These are phyloP conservation scores for Claviceps sp. DNA, from an alignment of 2,329 filamentous ascomycete species.

Conservation along the genomic window DNA sequence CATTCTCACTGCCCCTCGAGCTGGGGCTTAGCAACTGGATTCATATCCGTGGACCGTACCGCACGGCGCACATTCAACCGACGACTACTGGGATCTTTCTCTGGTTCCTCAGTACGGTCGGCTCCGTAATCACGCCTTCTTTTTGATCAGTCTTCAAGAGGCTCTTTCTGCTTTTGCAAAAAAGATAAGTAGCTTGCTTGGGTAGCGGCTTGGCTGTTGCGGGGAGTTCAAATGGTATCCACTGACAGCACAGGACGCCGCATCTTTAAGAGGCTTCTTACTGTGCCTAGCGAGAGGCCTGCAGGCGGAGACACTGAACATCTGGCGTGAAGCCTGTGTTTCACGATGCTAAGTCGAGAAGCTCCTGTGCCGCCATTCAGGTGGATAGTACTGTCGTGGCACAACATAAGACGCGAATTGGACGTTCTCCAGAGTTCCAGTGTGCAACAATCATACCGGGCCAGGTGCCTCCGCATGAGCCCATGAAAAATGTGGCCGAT, in stretches of 20 bases:
- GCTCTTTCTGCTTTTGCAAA: constrained; percentile 62
- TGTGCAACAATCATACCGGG: constrained; percentile 38
- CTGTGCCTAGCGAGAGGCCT: not conserved
- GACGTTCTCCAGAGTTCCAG: constrained; percentile 60
- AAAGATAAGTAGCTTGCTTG: constrained; percentile 54
- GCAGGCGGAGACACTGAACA: constrained; percentile 14
- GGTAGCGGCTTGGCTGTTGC: constrained; percentile 68
- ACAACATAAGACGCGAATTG: constrained; percentile 79
- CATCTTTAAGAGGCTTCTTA: not conserved
- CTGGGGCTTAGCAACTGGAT: constrained; percentile 52
- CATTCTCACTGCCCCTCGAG: constrained; percentile 59
- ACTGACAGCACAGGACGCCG: not conserved
- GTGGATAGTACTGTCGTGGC: constrained; percentile 80
- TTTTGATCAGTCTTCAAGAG: constrained; percentile 68
- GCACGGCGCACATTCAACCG: constrained; percentile 36
- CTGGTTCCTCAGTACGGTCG: constrained; percentile 67
- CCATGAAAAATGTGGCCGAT: constrained; percentile 18
- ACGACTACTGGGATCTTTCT: constrained; percentile 65
- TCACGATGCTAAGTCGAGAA: constrained; percentile 74
- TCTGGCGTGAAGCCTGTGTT: constrained; percentile 29
- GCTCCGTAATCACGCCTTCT: constrained; percentile 80
- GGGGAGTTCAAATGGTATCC: constrained; percentile 47
- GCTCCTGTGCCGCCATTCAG: constrained; percentile 76
- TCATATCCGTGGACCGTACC: constrained; percentile 38
- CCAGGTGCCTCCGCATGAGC: constrained; percentile 15